These are phyloP conservation scores for Polysphondylium violaceum DNA, from an alignment of 78 protist species.

Conservation along the genomic window DNA sequence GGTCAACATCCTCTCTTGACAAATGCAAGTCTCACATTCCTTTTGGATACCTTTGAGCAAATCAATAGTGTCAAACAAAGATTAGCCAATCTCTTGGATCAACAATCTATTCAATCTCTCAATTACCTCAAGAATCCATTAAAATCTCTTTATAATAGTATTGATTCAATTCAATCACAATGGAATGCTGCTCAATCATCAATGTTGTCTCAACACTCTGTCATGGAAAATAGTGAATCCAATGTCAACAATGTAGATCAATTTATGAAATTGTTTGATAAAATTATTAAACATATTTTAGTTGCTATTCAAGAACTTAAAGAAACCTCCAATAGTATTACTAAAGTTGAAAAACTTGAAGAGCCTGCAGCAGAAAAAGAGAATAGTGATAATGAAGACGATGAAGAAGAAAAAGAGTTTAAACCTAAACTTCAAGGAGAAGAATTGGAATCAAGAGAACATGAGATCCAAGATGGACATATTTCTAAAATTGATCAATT, in stretches of 20 bases:
- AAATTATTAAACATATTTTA: conserved; percentile 11
- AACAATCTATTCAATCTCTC: neutral
- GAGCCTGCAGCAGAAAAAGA: too few species aligned
- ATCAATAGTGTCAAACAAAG: neutral
- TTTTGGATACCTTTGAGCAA: neutral
- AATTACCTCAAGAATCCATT: neutral
- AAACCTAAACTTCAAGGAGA: neutral
- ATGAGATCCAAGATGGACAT: conserved; percentile 39
- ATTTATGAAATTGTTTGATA: conserved; percentile 22
- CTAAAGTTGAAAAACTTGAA: neutral
- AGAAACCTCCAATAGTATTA: conserved; percentile 6
- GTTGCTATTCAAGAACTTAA: conserved; percentile 53
- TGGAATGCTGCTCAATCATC: too few species aligned
- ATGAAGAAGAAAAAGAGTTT: neutral
- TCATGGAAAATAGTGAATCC: neutral
- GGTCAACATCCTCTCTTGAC: conserved; percentile 17
- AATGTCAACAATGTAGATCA: conserved; percentile 11
- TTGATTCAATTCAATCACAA: neutral
- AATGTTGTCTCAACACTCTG: neutral
- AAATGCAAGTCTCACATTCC: neutral
- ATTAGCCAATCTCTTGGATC: neutral
- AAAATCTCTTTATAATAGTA: neutral
- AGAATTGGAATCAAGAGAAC: conserved; percentile 20
- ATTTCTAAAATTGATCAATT: conserved; percentile 15
- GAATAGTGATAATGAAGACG: neutral